Percentiles rank a stretch among this genome's conserved stretches.
Conservation (phyloP, 257 asterid genomes). For the Rhazya stricta region DNA sequence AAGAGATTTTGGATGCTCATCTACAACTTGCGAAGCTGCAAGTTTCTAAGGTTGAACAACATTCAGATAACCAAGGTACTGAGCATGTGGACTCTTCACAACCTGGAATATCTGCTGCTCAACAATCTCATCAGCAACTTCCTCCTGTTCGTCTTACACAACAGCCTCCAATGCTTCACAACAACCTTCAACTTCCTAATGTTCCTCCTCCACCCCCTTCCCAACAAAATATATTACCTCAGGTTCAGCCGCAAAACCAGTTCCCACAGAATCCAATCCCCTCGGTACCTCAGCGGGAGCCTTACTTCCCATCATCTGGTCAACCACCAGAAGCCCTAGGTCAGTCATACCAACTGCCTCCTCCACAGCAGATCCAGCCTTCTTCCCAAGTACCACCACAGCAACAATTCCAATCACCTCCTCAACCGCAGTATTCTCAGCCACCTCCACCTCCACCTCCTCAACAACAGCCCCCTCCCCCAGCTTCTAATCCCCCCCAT, state of each 20-base stretch:
- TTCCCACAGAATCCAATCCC: constrained; percentile 50
- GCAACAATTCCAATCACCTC: constrained; percentile 43
- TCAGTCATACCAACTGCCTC: constrained; percentile 57
- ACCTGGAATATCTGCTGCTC: constrained; percentile 37
- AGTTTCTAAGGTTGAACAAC: constrained; percentile 48
- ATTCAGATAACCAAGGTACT: constrained; percentile 38
- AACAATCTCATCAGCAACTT: constrained; percentile 49
- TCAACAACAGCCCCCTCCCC: constrained; percentile 44
- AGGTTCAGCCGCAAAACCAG: constrained; percentile 52
- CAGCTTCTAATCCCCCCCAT: constrained; percentile 41
- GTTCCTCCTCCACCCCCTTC: constrained; percentile 46
- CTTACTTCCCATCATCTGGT: constrained; percentile 54
- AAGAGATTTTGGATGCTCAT: constrained; percentile 68
- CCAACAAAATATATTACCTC: constrained; percentile 51
- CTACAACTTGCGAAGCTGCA: constrained; percentile 62
- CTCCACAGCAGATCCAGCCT: constrained; percentile 36
- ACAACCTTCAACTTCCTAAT: constrained; percentile 49
- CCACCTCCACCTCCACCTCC: constrained; percentile 36
- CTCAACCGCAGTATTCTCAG: constrained; percentile 57
- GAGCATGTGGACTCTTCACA: constrained; percentile 40
- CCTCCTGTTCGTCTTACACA: constrained; percentile 37
- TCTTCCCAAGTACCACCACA: constrained; percentile 26
- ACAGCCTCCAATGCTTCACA: constrained; percentile 36
- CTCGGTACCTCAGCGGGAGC: constrained; percentile 48
- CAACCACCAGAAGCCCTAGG: constrained; percentile 51